Conservation (phyloP, 2,329 filamentous ascomycete genomes). For the Pseudogymnoascus sp. region DNA sequence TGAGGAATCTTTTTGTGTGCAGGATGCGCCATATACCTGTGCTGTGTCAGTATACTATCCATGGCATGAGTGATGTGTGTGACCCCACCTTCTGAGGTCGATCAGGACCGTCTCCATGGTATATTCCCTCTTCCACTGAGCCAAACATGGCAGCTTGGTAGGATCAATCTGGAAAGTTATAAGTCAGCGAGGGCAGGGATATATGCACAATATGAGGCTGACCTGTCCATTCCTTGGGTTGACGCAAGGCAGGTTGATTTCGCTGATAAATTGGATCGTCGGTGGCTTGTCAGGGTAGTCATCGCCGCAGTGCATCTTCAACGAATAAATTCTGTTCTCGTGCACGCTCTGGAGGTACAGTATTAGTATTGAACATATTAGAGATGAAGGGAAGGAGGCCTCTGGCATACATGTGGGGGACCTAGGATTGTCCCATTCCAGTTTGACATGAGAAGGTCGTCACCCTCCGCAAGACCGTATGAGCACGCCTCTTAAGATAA, state of each 20-base stretch:
- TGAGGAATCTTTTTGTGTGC: slow-evolving; percentile 93
- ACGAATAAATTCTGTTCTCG: slow-evolving; percentile 97
- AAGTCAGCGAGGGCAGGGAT: neutral
- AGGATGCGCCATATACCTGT: slow-evolving; percentile 84
- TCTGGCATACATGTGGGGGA: slow-evolving; percentile 73
- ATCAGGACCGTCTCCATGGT: slow-evolving; percentile 93
- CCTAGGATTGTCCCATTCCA: slow-evolving; percentile 98
- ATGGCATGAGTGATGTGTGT: slow-evolving; percentile 13
- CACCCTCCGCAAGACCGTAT: slow-evolving; percentile 86
- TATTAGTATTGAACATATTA: neutral
- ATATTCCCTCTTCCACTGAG: slow-evolving; percentile 84
- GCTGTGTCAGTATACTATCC: slow-evolving; percentile 17
- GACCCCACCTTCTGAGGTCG: slow-evolving; percentile 64
- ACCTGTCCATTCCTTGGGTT: slow-evolving; percentile 69
- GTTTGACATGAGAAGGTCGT: slow-evolving; percentile 94
- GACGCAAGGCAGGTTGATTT: slow-evolving; percentile 95
- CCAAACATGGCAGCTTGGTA: slow-evolving; percentile 71
- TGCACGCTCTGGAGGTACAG: slow-evolving; percentile 62
- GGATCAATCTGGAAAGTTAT: slow-evolving; percentile 58
- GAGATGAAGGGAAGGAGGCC: neutral
- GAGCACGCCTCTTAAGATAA: slow-evolving; percentile 74
- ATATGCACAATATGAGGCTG: slow-evolving; percentile 16
- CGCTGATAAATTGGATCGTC: slow-evolving; percentile 83
- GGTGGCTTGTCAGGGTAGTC: slow-evolving; percentile 86
- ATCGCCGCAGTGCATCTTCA: slow-evolving; percentile 90